A percentile compares a stretch with the other conserved stretches of the same genome.
These are phyloP conservation scores for Cyberlindnera maclurae DNA, from an alignment of 805 yeast genomes.

Conservation along the genomic window DNA sequence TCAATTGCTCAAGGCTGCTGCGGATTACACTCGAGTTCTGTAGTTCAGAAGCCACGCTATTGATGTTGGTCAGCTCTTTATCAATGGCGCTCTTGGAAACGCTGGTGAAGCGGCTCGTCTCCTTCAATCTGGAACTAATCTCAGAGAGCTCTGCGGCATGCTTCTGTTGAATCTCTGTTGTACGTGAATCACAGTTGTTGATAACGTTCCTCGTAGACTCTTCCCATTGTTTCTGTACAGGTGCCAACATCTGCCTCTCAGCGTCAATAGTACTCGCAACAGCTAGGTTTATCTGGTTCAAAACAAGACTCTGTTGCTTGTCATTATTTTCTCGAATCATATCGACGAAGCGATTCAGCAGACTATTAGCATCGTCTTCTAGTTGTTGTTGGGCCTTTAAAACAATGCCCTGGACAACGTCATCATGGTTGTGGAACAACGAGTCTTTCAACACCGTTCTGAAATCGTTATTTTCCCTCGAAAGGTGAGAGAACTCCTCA, in stretches of 20 bases:
- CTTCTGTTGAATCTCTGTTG: constrained; percentile 4
- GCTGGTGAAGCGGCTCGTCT: constrained; percentile 13
- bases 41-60: constrained; percentile 3
- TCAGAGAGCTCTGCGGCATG: constrained; percentile 9
- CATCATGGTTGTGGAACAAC: constrained; percentile 19
- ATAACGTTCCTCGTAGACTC: constrained; percentile 14
- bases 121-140: constrained; percentile 8
- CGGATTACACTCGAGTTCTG: constrained; percentile 6
- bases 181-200: constrained; percentile 16
- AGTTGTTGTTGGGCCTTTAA: constrained; percentile 10
- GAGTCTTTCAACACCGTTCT: constrained; percentile 15
- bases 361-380: constrained; percentile 16
- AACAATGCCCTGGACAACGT: constrained; percentile 12
- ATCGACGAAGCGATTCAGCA: constrained; percentile 15
- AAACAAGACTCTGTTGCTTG: constrained; percentile 14
- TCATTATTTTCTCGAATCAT: constrained; percentile 15
- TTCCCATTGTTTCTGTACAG: constrained; percentile 17
- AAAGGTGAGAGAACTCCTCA: constrained; percentile 16
- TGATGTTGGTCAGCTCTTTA: constrained; percentile 14
- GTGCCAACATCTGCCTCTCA: constrained; percentile 13
- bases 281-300: constrained; percentile 10
- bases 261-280: constrained; percentile 13
- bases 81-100: constrained; percentile 11
- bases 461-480: constrained; percentile 21
- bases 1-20: constrained; percentile 2